phyloP scores from a whole-genome alignment of 2,329 filamentous ascomycete genomes.

The Xylaria sp. region DNA sequence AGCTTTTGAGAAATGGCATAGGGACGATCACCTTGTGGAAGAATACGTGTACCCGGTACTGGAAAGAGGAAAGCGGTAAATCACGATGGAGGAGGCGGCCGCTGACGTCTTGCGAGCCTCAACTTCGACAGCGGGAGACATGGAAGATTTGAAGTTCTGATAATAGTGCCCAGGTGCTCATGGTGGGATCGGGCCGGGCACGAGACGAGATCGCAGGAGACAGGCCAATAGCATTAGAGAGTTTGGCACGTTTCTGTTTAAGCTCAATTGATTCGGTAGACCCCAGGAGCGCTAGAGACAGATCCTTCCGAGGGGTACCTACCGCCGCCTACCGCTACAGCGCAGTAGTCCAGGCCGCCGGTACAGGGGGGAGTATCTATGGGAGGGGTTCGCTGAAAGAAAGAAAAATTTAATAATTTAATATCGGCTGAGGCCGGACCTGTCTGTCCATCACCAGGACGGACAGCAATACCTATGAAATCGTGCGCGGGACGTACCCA shows the following conservation, averaged over 20 bases:
- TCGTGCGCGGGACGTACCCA: no score
- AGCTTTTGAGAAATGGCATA: background rate
- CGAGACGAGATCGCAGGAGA: background rate
- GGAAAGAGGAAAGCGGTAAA: background rate
- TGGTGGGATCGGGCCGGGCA: background rate
- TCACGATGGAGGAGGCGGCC: background rate
- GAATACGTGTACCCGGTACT: background rate
- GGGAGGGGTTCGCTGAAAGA: no score
- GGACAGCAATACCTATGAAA: no score
- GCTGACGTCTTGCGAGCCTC: background rate
- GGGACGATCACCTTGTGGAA: background rate
- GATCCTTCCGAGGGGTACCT: conserved; percentile 12
- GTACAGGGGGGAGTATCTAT: no score
- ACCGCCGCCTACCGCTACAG: conserved; percentile 6
- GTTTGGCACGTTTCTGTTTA: conserved; percentile 21
- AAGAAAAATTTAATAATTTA: no score
- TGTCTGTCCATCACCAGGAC: no score
- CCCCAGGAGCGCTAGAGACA: conserved; percentile 13
- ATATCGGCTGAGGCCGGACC: no score
- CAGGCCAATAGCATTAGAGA: conserved; percentile 14
- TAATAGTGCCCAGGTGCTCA: background rate
- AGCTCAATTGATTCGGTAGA: conserved; percentile 25
- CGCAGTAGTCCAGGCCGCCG: conserved; percentile 16
- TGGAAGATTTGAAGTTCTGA: no score
- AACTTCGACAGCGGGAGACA: background rate